A percentile compares a stretch with the other conserved stretches of the same genome.
Conservation (phyloP, 2,329 filamentous ascomycete species). For the Emericellopsis atlantica region DNA sequence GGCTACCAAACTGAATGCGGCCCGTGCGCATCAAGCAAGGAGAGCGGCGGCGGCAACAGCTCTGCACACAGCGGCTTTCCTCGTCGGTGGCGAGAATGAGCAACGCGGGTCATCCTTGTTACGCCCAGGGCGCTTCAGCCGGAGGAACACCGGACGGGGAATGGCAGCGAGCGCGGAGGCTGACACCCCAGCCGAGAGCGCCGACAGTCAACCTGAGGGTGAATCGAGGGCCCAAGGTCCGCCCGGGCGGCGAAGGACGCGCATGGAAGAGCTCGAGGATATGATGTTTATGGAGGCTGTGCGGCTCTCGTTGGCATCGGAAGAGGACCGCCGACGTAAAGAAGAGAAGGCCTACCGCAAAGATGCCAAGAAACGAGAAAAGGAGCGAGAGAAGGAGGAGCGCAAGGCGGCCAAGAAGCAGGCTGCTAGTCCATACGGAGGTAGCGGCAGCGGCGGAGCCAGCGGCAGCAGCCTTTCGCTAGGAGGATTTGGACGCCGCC, state of each 20-base stretch:
- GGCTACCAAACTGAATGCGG: slow-evolving; percentile 77
- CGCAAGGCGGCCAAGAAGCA: slow-evolving; percentile 64
- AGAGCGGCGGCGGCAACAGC: slow-evolving; percentile 88
- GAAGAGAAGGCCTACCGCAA: slow-evolving; percentile 46
- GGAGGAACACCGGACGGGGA: slow-evolving; percentile 34
- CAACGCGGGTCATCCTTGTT: slow-evolving; percentile 27
- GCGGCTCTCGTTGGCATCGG: slow-evolving; percentile 74
- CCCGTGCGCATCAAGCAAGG: slow-evolving; percentile 72
- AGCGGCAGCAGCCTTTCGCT: slow-evolving; percentile 55
- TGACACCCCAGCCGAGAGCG: not conserved
- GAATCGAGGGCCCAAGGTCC: not conserved
- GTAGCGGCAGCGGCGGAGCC: slow-evolving; percentile 21
- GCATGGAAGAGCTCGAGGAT: slow-evolving; percentile 84
- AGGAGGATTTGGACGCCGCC: slow-evolving; percentile 37
- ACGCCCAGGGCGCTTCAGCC: slow-evolving; percentile 38
- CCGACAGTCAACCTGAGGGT: not conserved
- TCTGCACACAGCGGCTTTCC: slow-evolving; percentile 85
- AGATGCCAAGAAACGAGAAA: slow-evolving; percentile 73
- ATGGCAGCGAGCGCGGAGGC: slow-evolving; percentile 8
- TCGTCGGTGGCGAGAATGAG: slow-evolving; percentile 54
- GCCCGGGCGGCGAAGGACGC: slow-evolving; percentile 19
- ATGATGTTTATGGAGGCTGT: slow-evolving; percentile 99
- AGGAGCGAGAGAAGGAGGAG: slow-evolving; percentile 72
- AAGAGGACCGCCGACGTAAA: slow-evolving; percentile 83
- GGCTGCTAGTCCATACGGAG: slow-evolving; percentile 19